Conservation (phyloP, 192 early-diverging fungal species). For the Mortierella hygrophila region DNA sequence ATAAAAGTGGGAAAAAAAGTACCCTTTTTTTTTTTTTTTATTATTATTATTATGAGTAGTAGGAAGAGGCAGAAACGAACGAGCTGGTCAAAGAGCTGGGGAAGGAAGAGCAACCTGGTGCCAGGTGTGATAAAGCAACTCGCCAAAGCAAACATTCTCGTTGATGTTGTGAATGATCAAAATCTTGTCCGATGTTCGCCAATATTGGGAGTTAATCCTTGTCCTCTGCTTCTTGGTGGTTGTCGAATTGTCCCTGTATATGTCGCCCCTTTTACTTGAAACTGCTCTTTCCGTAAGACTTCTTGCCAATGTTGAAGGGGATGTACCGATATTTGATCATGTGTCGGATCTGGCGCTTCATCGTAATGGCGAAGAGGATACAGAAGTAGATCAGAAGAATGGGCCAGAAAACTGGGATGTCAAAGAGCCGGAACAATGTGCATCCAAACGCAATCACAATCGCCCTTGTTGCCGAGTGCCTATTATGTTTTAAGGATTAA, state of each 20-base stretch:
- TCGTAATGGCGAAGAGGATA: slow-evolving; percentile 93
- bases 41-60: background rate
- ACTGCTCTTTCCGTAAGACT: slow-evolving; percentile 63
- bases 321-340: slow-evolving; percentile 97
- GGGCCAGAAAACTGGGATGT: slow-evolving; percentile 99
- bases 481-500: slow-evolving; percentile 33
- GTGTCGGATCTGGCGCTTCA: slow-evolving; percentile 96
- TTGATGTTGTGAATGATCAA: no score
- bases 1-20: background rate
- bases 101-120: background rate
- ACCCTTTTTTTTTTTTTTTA: background rate
- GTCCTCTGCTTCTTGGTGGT: no score
- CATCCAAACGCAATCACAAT: slow-evolving; percentile 87
- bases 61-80: background rate
- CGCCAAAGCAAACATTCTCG: no score
- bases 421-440: slow-evolving; percentile 89
- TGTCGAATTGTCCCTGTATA: background rate
- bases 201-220: no score
- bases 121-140: no score
- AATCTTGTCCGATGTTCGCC: no score
- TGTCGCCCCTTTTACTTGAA: slow-evolving; percentile 1
- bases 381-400: slow-evolving; percentile 97
- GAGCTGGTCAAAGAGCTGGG: background rate
- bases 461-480: slow-evolving; percentile 87
- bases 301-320: slow-evolving; percentile 87